Conservation (phyloP, 768 basidiomycete genomes). For the Leucogyrophana mollusca region DNA sequence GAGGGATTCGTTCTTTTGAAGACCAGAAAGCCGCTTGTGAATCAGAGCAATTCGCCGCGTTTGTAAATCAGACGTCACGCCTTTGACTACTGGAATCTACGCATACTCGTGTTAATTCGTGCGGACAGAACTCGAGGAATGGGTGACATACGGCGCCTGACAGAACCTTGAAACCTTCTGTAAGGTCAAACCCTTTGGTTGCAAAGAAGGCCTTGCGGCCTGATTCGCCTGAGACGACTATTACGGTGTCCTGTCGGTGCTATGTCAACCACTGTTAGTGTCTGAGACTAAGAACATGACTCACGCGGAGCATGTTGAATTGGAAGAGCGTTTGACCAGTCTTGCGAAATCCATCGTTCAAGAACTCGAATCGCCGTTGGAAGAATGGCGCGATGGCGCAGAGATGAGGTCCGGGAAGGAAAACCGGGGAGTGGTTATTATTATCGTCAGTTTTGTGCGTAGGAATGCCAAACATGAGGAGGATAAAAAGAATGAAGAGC, state of each 20-base stretch:
- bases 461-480: constrained; percentile 36
- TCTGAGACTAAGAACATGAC: constrained; percentile 23
- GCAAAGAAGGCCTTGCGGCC: constrained; percentile 70
- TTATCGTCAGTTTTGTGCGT: constrained; percentile 44
- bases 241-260: constrained; percentile 59
- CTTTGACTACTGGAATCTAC: constrained; percentile 74
- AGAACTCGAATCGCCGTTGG: constrained; percentile 65
- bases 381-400: constrained; percentile 69
- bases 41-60: constrained; percentile 60
- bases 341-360: constrained; percentile 68
- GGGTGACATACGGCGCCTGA: constrained; percentile 65
- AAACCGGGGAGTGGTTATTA: constrained; percentile 40
- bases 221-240: constrained; percentile 73
- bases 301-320: constrained; percentile 66
- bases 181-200: constrained; percentile 69
- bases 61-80: constrained; percentile 72
- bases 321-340: constrained; percentile 67
- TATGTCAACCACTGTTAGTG: neutral
- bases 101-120: constrained; percentile 14
- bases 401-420: constrained; percentile 57
- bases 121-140: constrained; percentile 8
- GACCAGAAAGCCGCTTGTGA: constrained; percentile 65
- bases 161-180: constrained; percentile 77
- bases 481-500: constrained; percentile 33
- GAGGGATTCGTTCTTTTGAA: constrained; percentile 63